Base-by-base conservation (phyloP, 1,139 yeast species). In the Yamadazyma oceani region DNA sequence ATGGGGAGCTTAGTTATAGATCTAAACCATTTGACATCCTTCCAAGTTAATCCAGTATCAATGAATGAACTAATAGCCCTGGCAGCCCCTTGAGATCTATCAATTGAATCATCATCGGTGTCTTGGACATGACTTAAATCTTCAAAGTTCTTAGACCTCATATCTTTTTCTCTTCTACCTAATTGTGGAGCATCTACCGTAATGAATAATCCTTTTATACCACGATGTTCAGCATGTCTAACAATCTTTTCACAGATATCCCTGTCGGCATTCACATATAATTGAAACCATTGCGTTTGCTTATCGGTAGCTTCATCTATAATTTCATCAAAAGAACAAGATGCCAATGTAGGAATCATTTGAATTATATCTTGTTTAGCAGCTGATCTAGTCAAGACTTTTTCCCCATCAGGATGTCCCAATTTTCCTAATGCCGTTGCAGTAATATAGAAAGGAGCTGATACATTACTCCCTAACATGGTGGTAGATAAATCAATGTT, bases 131-230 rank as follows among this genome's bases (percentile, higher is more conserved):
- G 55, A 68, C 73, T 54, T 75, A 64, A 44, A 42, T 68, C 73
- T 44, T 62, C 67, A 32, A 67, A 49, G 23, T 45, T 41, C 38
- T 49, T 48, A 41, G 66, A 62, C 37, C 79, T 56, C 77, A 64
- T 58, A 49, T 82, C 87, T 46, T 78, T 73, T 59, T 90, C 97
- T 50, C 97, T 79, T 49, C 95, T 78, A n/a, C 97, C 97, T 41
- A 89, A 72, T 47, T 87, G 88, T 3, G 97, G 97, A 0, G 97
- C 96, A 65, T 90, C 97, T 3, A 89, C 97, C 0, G 96, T 88
- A 38, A 88, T 79, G 57, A 86, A 86, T 16, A 88, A 67, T 0
- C 90, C 96, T 53, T 82, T 82, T 53, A 85, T 70, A 0, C 96
- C 95, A 34, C 88, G 64, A 33, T 64, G 54, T 58, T 85, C 95